phyloP scores from a whole-genome alignment of 768 basidiomycete species.

The Suillus cothurnatus region DNA sequence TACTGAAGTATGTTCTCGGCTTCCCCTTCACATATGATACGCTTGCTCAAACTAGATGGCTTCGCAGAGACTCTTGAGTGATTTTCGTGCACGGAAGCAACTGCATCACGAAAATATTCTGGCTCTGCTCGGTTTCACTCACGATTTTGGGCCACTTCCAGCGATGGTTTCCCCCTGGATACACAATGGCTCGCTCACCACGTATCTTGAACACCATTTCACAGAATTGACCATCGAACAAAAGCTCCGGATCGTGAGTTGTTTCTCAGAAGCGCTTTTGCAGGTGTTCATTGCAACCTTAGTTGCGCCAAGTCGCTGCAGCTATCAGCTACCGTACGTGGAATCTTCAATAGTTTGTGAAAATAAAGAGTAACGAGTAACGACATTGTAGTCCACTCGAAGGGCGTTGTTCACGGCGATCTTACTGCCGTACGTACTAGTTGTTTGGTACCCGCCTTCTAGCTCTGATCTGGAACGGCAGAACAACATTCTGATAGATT shows the following conservation, averaged over 20 bases:
- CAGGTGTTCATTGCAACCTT: not conserved
- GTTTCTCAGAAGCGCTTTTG: not conserved
- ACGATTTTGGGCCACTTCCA: conserved; percentile 31
- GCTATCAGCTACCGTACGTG: conserved; percentile 24
- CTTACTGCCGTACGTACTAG: conserved; percentile 40
- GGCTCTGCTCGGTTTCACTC: conserved; percentile 29
- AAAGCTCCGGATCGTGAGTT: conserved; percentile 22
- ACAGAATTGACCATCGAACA: conserved; percentile 7
- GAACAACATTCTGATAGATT: conserved; percentile 40
- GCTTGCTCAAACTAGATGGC: not conserved
- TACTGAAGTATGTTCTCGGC: not conserved
- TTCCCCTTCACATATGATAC: not conserved
- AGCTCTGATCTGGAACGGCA: conserved; percentile 10
- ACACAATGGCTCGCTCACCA: conserved; percentile 30
- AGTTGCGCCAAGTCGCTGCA: conserved; percentile 13
- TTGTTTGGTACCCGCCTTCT: not conserved
- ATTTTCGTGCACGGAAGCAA: conserved; percentile 28
- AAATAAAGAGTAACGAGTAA: not conserved
- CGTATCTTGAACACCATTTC: conserved; percentile 22
- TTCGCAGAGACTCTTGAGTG: conserved; percentile 16
- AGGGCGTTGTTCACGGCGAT: conserved; percentile 45
- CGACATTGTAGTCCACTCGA: conserved; percentile 11
- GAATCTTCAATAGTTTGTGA: not conserved
- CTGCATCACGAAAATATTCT: conserved; percentile 31
- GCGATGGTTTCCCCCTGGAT: conserved; percentile 40